Base-by-base conservation (phyloP, 164 flowering plant genomes). In the Berberis vulgaris region DNA sequence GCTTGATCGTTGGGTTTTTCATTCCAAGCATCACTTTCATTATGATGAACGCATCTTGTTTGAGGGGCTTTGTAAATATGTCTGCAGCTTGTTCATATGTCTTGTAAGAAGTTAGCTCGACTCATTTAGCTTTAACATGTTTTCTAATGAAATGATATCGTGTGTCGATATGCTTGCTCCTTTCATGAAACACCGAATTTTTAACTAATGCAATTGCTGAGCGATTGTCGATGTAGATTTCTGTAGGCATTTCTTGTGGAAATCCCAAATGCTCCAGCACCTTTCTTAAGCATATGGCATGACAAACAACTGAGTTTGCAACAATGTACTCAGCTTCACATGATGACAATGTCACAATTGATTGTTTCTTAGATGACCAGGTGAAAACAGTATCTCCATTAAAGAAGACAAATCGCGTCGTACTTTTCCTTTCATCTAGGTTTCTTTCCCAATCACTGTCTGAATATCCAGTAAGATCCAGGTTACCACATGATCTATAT, bases 341-440 rank as follows among this genome's bases (percentile, higher is more conserved):
- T 1, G 58, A 52, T n/a, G 57, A 63, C 4, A 63, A 6, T 1
- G 46, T 3, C 41, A 52, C 46, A 9, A 52, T 52, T 6, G 54
- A 40, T 42, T 63, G 65, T 52, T 63, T 63, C 26, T 63, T 50
- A 7, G 57, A 52, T 41, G 47, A 3, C 57, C 65, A 63, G 2
- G 47, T 10, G 3, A 63, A 50, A 0, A 43, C 45, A 1, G 56
- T 2, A 3, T 26, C 3, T 41, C 46, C 56, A 39, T 52, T 11
- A 46, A 52, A 7, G 43, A 63, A 63, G 12, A 43, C 58, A 63
- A 6, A 63, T 5, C 57, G 57, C 11, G 44, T 11, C 41, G 57
- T 63, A 47, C 41, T 60, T 7, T 60, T 60, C 9, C 57, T 9
- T 7, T n/a, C 58, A 9, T 63, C 65, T 0, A 6, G 1, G 58